Base-by-base conservation (phyloP, 2,329 filamentous ascomycete species). In the Claviceps sp. region DNA sequence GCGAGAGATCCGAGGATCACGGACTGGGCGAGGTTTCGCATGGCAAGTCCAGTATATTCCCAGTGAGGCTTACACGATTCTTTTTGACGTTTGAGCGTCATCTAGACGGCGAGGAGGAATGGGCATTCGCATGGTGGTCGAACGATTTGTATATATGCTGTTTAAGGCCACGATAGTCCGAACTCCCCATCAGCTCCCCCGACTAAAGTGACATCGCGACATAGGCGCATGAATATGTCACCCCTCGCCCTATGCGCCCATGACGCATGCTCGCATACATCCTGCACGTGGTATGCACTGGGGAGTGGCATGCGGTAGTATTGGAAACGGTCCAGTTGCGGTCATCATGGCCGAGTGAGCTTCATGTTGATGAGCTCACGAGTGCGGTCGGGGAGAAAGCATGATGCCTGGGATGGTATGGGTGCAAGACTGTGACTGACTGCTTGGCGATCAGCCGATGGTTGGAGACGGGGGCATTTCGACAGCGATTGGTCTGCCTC, bases 1-100 rank as follows among this genome's bases (percentile, higher is more conserved):
- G 52, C 40, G 14, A 61, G 50, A n/a, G 18, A 42, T 20, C 16
- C 37, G 37, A 26, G 43, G 34, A 43, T 50, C 45, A 53, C 30
- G 26, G 43, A 30, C 43, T n/a, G 16, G 24, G 34, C 6, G 43
- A 46, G 43, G 14, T n/a, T 46, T 24, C 43, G 43, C 43, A 44
- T 44, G 13, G 11, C 18, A 20, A 11, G 8, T 20, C 14, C 11
- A n/a, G 38, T n/a, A n/a, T 16, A 20, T n/a, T 8, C 1, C n/a
- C 9, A 11, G 40, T 42, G n/a, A 20, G 8, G 40, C 40, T 20
- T 13, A 11, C 40, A 11, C 3, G 2, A 4, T 11, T 11, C 1
- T 42, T 22, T 20, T 22, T 22, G 9, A 2, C 40, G 7, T 18
- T 20, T 42, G 40, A 18, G 18, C 40, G 30, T 30, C 30, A 30